Conservation (phyloP, 2,329 filamentous ascomycete species). For the Apiospora hydei region DNA sequence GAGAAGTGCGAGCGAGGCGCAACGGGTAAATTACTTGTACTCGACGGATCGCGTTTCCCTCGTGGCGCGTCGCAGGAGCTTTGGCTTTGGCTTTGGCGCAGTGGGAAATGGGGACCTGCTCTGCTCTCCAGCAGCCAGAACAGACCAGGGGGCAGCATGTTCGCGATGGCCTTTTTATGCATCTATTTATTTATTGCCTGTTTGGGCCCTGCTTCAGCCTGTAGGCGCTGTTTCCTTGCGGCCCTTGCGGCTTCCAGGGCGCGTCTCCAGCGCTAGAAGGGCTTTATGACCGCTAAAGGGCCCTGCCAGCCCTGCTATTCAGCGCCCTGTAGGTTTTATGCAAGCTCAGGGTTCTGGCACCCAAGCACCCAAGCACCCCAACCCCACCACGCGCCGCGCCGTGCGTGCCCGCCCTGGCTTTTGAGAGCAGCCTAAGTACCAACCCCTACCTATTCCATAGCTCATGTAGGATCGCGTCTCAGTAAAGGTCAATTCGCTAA, state of each 20-base stretch:
- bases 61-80: slow-evolving; percentile 6
- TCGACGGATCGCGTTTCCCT: slow-evolving; percentile 11
- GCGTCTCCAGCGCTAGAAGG: slow-evolving; percentile 10
- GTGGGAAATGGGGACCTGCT: background rate
- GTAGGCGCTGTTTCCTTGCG: background rate
- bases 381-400: slow-evolving; percentile 13
- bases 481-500: background rate
- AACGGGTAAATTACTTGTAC: slow-evolving; percentile 20
- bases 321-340: slow-evolving; percentile 12
- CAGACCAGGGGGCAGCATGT: background rate
- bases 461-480: background rate
- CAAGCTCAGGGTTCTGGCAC: background rate
- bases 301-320: background rate
- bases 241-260: background rate
- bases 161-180: slow-evolving; percentile 20
- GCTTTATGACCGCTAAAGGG: background rate
- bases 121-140: too few species aligned
- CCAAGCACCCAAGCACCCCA: background rate
- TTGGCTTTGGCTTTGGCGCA: background rate
- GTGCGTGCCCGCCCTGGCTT: slow-evolving; percentile 3
- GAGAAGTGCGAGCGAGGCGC: background rate
- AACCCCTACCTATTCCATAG: background rate
- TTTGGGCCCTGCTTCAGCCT: slow-evolving; percentile 24
- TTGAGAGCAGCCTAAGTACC: background rate
- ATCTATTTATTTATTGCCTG: slow-evolving; percentile 34